These are phyloP conservation scores for Paracorniculantispora psalliotae DNA, from an alignment of 2,329 filamentous ascomycete genomes.

Conservation along the genomic window DNA sequence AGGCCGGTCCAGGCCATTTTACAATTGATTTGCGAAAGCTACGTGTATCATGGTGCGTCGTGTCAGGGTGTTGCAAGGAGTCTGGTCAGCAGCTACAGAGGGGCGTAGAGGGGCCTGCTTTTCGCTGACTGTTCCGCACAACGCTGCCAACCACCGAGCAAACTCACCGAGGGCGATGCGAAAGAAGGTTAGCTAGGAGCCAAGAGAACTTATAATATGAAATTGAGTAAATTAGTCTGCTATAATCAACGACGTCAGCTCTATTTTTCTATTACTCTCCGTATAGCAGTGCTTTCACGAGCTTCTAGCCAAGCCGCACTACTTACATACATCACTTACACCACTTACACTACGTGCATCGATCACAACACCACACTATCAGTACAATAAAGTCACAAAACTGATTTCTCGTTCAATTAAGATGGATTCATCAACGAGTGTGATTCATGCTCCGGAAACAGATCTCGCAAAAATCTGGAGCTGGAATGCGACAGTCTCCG, in stretches of 20 bases:
- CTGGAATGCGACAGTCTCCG: constrained; percentile 16
- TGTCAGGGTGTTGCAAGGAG: not conserved
- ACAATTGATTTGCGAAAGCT: not conserved
- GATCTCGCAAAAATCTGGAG: constrained; percentile 1
- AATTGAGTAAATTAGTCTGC: not conserved
- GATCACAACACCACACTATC: not conserved
- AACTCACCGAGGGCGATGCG: not conserved
- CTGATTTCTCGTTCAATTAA: not conserved
- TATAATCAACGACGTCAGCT: not conserved
- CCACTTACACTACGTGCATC: not conserved
- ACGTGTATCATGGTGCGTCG: not conserved
- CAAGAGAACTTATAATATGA: no score
- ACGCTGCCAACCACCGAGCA: not conserved
- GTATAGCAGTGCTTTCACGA: not conserved
- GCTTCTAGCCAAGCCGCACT: not conserved
- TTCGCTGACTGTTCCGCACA: not conserved
- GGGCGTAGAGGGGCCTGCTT: not conserved
- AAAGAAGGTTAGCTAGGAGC: not conserved
- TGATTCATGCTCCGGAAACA: not conserved
- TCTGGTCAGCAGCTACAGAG: not conserved
- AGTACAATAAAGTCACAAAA: not conserved
- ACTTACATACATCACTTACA: no score
- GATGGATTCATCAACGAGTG: not conserved
- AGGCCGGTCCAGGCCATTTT: not conserved
- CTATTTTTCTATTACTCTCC: not conserved